Evolutionary conservation across 2,329 filamentous ascomycete species (phyloP), one percentile per base, ranked within the genome.

Genomic region (Colletotrichum gloeosporioides): DNA sequence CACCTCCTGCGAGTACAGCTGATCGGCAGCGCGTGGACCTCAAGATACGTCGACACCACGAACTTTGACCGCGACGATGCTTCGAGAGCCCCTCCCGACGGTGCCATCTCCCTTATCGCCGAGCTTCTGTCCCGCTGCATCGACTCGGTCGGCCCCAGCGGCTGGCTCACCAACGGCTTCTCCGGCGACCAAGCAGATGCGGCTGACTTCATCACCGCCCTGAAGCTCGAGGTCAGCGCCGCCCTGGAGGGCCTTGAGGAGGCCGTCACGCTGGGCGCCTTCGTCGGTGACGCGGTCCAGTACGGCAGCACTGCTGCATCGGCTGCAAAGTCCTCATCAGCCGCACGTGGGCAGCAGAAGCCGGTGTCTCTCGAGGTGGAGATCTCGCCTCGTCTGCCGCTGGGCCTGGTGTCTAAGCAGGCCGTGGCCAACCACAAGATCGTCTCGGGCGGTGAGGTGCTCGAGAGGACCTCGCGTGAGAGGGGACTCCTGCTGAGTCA

Each of bases 401-500:
- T 98, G 2, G 95, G 95, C 8, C 87, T 96, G 77, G 95, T 93
- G 85, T 88, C 89, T 4, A 88, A 89, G 79, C 84, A 87, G 78
- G 81, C 83, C 64, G 86, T 91, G 27, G 88, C 88, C 57, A 85
- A 81, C 76, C 85, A 88, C 77, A 92, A 95, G 90, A 86, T 94
- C 79, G 87, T 93, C 79, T 88, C 90, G 63, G 92, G 92, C 72
- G 95, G 95, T 22, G 94, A 95, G 86, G 87, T 95, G 55, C 89
- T 93, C 77, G 87, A 90, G 83, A 91, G 95, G 79, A 95, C 89
- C 80, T 88, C 87, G 79, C 89, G 95, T 84, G 94, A 98, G 86
- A 92, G 93, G 75, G 95, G 94, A 22, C 92, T 94, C 84, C 86
- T 98, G 83, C 92, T 94, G 82, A 95, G 94, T 82, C 94, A 95